Conservation (phyloP, 768 basidiomycete genomes). For the Hysterangium stoloniferum region DNA sequence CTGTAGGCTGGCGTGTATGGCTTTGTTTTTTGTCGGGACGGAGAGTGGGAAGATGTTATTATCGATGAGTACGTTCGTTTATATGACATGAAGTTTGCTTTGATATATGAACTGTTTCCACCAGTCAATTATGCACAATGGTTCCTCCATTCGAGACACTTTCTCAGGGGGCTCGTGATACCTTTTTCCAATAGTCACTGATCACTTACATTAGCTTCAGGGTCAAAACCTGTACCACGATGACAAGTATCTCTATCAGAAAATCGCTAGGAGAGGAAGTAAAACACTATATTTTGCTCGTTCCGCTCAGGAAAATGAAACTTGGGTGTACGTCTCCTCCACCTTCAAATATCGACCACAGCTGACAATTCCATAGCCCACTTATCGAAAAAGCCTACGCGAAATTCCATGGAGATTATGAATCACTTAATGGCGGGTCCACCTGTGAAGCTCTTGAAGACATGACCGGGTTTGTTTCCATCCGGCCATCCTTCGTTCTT, state of each 20-base stretch:
- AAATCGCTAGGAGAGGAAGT: slow-evolving; percentile 36
- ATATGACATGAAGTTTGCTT: not conserved
- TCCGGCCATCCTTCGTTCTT: not conserved
- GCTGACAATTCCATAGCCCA: slow-evolving; percentile 20
- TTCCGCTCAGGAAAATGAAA: slow-evolving; percentile 39
- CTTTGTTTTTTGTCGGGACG: slow-evolving; percentile 49
- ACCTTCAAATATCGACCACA: not conserved
- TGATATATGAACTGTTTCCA: not conserved
- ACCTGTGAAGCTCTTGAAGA: slow-evolving; percentile 47
- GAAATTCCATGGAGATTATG: slow-evolving; percentile 46
- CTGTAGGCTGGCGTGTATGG: slow-evolving; percentile 46
- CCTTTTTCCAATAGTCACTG: not conserved
- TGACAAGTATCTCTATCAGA: slow-evolving; percentile 39
- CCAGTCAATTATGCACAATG: slow-evolving; percentile 39
- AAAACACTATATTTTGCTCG: slow-evolving; percentile 41
- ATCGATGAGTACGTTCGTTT: slow-evolving; percentile 43
- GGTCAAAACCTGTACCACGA: slow-evolving; percentile 39
- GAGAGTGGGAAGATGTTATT: slow-evolving; percentile 43
- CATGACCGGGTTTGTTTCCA: slow-evolving; percentile 39
- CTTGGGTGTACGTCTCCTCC: slow-evolving; percentile 40
- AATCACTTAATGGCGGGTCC: slow-evolving; percentile 33
- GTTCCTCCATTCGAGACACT: slow-evolving; percentile 49
- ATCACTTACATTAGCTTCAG: not conserved
- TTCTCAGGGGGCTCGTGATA: slow-evolving; percentile 1
- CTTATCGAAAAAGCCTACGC: slow-evolving; percentile 53